Evolutionary conservation across 495 filamentous ascomycete genomes (phyloP).

Genomic region (Pseudoneurospora amorphoporcata): DNA sequence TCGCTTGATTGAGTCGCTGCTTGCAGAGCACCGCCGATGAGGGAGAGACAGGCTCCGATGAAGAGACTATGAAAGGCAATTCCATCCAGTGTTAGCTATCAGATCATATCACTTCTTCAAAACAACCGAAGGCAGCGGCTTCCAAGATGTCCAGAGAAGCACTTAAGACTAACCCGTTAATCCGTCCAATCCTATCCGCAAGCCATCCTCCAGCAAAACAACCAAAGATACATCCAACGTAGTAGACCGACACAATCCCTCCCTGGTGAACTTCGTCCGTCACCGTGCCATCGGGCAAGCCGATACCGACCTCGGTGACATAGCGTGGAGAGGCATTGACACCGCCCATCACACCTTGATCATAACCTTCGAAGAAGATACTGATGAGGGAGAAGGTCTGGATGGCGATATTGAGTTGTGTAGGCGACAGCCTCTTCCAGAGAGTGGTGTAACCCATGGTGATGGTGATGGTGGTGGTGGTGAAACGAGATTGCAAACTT

Average conservation of each 20-base stretch:
- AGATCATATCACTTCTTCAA: slow-evolving; percentile 1
- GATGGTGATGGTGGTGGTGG: slow-evolving; percentile 10
- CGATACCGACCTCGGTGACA: slow-evolving; percentile 26
- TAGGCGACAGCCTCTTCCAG: slow-evolving; percentile 33
- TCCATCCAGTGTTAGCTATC: slow-evolving; percentile 30
- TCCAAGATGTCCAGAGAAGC: background rate
- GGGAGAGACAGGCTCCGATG: slow-evolving; percentile 40
- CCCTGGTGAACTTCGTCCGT: slow-evolving; percentile 24
- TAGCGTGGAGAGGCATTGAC: slow-evolving; percentile 46
- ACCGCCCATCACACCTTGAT: slow-evolving; percentile 67
- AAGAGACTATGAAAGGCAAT: slow-evolving; percentile 40
- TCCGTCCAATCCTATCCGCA: background rate
- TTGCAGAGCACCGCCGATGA: slow-evolving; percentile 45
- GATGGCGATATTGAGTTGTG: slow-evolving; percentile 34
- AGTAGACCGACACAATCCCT: slow-evolving; percentile 45
- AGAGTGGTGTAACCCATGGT: slow-evolving; percentile 31
- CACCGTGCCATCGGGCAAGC: slow-evolving; percentile 9
- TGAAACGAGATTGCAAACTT: slow-evolving; percentile 3
- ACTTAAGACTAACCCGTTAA: slow-evolving; percentile 6
- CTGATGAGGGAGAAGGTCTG: slow-evolving; percentile 37
- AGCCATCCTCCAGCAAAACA: slow-evolving; percentile 26
- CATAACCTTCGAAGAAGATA: slow-evolving; percentile 53
- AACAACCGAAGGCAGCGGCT: background rate
- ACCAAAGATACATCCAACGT: slow-evolving; percentile 45
- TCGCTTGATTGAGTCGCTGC: slow-evolving; percentile 38